Evolutionary conservation across 257 asterid species (phyloP), one percentile per base, ranked within the genome.

Genomic region (Forsythia suspensa): DNA sequence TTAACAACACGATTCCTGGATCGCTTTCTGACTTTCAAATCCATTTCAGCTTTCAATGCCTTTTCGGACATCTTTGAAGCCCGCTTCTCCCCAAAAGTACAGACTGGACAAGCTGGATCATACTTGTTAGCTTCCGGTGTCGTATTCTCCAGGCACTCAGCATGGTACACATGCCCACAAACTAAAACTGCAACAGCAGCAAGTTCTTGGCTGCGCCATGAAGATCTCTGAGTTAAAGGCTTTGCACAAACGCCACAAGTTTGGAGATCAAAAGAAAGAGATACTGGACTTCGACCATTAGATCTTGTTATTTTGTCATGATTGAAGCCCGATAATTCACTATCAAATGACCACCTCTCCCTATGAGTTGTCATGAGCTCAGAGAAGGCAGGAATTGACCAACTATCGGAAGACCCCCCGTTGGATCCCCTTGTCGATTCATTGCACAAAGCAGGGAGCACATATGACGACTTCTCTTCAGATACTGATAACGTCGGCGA

Each of bases 291-390:
- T 76, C 70, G 91, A 42, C 93, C 89, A 77, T 89, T 85, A 44
- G 90, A 85, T 86, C 91, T 86, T 36, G 84, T 69, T 37, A 89
- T 44, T 83, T 86, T 92, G 67, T 90, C 98, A 42, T 89, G 90
- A 71, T 83, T 75, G 72, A 90, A 86, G 73, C 90, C 84, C 8
- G 88, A 88, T 16, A 89, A 67, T 74, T 90, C 99, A 74, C 99
- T 95, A 81, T 95, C 99, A 70, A 93, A 95, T 78, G 99, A 95
- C 98, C 96, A 93, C 81, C 98, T 86, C 76, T 91, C 98, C 82
- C 92, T 90, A 20, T 87, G 92, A 44, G 88, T 82, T 11, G 85
- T 76, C 86, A 82, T 78, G 71, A 91, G 87, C 69, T 93, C 97
- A 21, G 98, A 82, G 79, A 86, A 91, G 67, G 88, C 87, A 66